Conservation (phyloP, 805 yeast species). For the Maudiozyma saulgeensis region DNA sequence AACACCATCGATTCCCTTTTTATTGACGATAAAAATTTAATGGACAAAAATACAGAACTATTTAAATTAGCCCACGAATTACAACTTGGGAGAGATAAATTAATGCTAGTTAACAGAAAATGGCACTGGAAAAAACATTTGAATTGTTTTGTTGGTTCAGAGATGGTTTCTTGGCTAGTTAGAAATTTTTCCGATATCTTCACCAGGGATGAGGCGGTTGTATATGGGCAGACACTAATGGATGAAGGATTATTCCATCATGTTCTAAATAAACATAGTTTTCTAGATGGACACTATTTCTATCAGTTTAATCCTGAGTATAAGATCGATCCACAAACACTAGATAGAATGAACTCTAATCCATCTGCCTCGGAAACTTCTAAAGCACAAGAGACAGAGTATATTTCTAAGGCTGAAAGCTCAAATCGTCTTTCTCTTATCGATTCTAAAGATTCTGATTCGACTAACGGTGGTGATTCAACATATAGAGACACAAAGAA, state of each 20-base stretch:
- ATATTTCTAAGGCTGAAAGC: neutral
- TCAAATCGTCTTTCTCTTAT: constrained; percentile 4
- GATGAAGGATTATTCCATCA: constrained; percentile 63
- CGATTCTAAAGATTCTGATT: constrained; percentile 7
- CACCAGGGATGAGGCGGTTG: constrained; percentile 73
- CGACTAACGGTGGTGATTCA: constrained; percentile 9
- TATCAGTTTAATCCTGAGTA: constrained; percentile 60
- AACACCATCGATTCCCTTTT: constrained; percentile 32
- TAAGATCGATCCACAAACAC: constrained; percentile 13
- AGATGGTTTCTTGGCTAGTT: constrained; percentile 76
- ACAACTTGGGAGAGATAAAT: constrained; percentile 49
- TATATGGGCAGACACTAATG: constrained; percentile 73
- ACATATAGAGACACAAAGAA: constrained; percentile 1
- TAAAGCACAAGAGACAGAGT: neutral
- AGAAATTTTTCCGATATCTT: constrained; percentile 72
- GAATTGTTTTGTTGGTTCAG: constrained; percentile 77
- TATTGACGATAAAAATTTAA: constrained; percentile 20
- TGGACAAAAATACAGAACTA: constrained; percentile 43
- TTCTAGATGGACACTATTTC: constrained; percentile 88
- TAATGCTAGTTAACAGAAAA: constrained; percentile 63
- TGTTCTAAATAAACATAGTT: constrained; percentile 73
- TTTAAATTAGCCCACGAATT: constrained; percentile 51
- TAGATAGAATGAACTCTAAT: constrained; percentile 7
- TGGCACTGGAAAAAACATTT: constrained; percentile 85
- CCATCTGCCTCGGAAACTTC: neutral